Evolutionary conservation across 768 basidiomycete species (phyloP), one percentile per base, ranked within the genome.

Genomic region (Tricholoma sp.): DNA sequence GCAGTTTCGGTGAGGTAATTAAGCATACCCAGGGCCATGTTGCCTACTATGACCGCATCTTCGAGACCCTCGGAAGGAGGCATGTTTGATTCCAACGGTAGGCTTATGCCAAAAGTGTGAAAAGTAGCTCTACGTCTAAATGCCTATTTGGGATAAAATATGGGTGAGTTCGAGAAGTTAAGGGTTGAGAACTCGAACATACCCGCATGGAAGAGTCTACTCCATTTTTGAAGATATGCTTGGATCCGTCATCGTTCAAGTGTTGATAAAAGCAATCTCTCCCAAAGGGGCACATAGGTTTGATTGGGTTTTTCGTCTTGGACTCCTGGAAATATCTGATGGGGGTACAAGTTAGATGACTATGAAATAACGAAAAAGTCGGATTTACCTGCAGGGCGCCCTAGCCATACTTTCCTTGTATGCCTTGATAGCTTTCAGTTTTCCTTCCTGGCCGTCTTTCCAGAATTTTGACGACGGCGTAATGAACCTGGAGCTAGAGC

Each of bases 261-360:
- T 93, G 90, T 62, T 83, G 79, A 66, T 91, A 93, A 67, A 93
- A 90, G 66, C 90, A 93, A 57, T 92, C 90, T 50, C 76, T 75
- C 43, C 90, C 90, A 61, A 89, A 93, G 0, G 88, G 90, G 69
- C 90, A 93, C 54, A 79, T 79, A 0, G 84, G 84, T 49, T 72
- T 75, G 14, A 64, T 63, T 7, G 69, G 65, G 52, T 69, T 64
- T 46, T 70, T 68, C 7, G 69, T 67, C 37, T 73, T 72, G 3
- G 87, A 84, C 89, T 84, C 52, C 88, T 89, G 55, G 24, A 50
- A 39, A 21, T 29, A 12, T 46, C 24, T 50, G 12, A 37, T 27
- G 21, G 19, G 31, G 12, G 8, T 7, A 5, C 10, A n/a, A 37
- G 19, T 12, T 34, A 43, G 6, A 29, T 21, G 14, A 14, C 35